Base-by-base conservation (phyloP, 148 eudicot genomes). In the Rhododendron ovatum region DNA sequence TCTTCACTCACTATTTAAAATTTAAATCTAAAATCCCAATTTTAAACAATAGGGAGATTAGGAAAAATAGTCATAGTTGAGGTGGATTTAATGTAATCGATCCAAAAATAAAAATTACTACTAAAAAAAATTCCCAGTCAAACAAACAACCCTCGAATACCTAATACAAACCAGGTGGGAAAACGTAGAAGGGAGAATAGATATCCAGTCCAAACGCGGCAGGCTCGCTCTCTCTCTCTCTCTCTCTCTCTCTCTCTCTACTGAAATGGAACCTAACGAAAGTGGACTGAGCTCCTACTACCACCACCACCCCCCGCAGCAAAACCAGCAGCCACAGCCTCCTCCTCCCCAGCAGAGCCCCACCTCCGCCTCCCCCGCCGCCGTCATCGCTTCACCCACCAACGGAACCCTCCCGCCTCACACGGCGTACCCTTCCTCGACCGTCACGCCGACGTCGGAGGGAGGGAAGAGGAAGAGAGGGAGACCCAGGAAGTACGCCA, bases 401-500 rank as follows among this genome's bases (percentile, higher is more conserved):
- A 89, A 90, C 83, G 91, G 90, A 55, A 86, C 86, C 67, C 45
- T 88, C 3, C 83, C 86, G 11, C 74, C 87, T 30, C 89, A 75
- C 65, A 78, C 85, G 89, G 85, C 87, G n/a, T 91, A 87, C 86
- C 88, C 92, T 53, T 85, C 90, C 28, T 85, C 91, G 41, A 83
- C 89, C 48, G 93, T 92, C 71, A 22, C 91, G 11, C 69, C 92
- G 18, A 65, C 90, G 59, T 28, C 87, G 39, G 97, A 93, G 82
- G 87, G 89, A 8, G 92, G 88, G 47, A 77, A 90, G 83, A 85
- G 93, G 85, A 94, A 92, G 86, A 86, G 97, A 43, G 97, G 97
- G 5, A 85, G 98, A 3, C 98, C 98, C 3, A 88, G 98, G 71
- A 95, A 95, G 90, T 95, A 95, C 77, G 92, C 89, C 0, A 93